Evolutionary conservation across 2,329 filamentous ascomycete species (phyloP).

Genomic region (Trichoderma semiorbis): DNA sequence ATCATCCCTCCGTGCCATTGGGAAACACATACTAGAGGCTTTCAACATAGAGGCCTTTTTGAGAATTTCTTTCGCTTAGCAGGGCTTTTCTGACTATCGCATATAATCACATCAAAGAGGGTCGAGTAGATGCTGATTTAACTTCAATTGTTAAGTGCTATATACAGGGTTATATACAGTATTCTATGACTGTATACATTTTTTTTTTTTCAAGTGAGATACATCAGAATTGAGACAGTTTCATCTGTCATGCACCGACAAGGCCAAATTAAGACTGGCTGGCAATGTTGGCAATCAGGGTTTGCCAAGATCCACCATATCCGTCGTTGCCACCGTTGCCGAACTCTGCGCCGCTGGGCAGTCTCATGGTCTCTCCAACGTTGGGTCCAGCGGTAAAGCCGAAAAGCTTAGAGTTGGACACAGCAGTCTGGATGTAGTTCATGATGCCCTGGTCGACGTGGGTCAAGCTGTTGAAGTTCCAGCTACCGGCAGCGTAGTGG

Average conservation of each 20-base stretch:
- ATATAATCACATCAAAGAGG: background rate
- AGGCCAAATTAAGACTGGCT: slow-evolving; percentile 19
- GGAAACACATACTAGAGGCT: slow-evolving; percentile 33
- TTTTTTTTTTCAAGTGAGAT: slow-evolving; percentile 17
- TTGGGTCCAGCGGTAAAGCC: slow-evolving; percentile 22
- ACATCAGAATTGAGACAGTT: background rate
- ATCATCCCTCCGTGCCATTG: slow-evolving; percentile 22
- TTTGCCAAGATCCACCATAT: slow-evolving; percentile 22
- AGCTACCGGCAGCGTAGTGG: slow-evolving; percentile 20
- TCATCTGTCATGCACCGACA: background rate
- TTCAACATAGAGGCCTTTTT: background rate
- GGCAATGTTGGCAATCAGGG: slow-evolving; percentile 19
- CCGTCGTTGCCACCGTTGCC: slow-evolving; percentile 21
- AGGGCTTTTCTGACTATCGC: background rate
- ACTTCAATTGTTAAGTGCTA: background rate
- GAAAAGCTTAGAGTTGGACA: slow-evolving; percentile 17
- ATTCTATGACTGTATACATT: background rate
- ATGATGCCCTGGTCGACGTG: slow-evolving; percentile 21
- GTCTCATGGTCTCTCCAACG: slow-evolving; percentile 15
- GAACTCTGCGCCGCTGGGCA: slow-evolving; percentile 19
- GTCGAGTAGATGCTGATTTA: background rate
- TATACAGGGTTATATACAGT: background rate
- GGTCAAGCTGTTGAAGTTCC: slow-evolving; percentile 20
- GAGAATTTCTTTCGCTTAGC: background rate
- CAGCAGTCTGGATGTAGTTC: slow-evolving; percentile 21